Conservation (phyloP, 148 eudicot genomes). For the Rhododendron henanense region DNA sequence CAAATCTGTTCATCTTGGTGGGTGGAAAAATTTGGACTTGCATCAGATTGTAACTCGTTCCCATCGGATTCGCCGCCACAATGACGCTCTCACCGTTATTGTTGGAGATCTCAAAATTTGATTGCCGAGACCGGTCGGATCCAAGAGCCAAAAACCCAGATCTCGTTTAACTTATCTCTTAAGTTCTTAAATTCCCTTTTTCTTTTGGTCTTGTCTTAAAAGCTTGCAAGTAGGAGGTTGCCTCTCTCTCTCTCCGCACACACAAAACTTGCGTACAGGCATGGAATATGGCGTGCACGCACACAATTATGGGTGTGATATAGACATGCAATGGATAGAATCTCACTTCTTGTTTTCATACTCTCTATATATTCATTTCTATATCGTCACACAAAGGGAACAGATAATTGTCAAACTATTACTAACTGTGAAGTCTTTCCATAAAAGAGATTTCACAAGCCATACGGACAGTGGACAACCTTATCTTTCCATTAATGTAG, state of each 20-base stretch:
- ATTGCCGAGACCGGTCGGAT: too few species aligned
- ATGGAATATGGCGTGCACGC: background rate
- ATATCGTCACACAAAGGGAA: background rate
- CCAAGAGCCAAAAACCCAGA: too few species aligned
- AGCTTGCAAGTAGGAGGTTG: background rate
- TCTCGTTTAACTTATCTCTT: too few species aligned
- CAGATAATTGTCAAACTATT: background rate
- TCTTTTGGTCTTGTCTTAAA: background rate
- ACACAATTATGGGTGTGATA: background rate
- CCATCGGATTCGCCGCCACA: too few species aligned
- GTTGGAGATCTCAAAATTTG: too few species aligned
- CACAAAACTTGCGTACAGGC: background rate
- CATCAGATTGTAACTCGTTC: too few species aligned
- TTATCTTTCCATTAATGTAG: background rate
- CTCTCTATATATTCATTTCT: too few species aligned
- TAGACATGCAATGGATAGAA: background rate
- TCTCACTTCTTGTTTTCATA: background rate
- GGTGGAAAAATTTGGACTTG: too few species aligned
- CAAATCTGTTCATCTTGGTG: too few species aligned
- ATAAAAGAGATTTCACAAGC: background rate
- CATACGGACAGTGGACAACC: background rate
- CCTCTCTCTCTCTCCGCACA: too few species aligned
- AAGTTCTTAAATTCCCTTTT: background rate
- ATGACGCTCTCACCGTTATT: too few species aligned
- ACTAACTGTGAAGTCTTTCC: background rate